Base-by-base conservation (phyloP, 2,329 filamentous ascomycete genomes). In the Epicoccum sorghinum region DNA sequence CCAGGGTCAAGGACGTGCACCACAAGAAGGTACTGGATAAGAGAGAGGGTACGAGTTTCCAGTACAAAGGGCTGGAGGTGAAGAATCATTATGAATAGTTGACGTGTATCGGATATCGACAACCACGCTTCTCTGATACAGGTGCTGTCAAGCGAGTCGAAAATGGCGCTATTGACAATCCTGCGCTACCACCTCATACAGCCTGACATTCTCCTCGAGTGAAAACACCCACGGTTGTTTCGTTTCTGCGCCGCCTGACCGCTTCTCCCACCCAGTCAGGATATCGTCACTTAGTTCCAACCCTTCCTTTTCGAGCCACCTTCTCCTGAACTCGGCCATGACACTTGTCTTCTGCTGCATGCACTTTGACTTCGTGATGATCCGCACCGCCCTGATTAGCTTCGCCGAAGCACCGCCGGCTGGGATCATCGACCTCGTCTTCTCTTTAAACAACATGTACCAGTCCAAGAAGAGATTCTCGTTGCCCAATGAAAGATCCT, bases 1-100 rank as follows among this genome's bases (percentile, higher is more conserved):
- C 78, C 1, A 67, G 78, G 7, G 78, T 80, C 23, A 78, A 75
- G 63, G 77, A 80, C 58, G 77, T 80, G 30, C 78, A 80, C 60
- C 55, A 78, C 49, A 79, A 77, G 67, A 75, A 71, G 6, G 76
- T 80, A 4, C 36, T 79, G 33, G 75, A 78, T 29, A 77, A 75
- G 49, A 68, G 78, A 13, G 77, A 77, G 32, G 77, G 77, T 1
- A 80, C 78, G 3, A 68, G 71, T 4, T 79, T 80, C 44, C 72
- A 78, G 54, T 79, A 77, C 59, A 78, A 77, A 47, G 75, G 75
- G 2, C 46, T 77, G 45, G 75, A 72, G 38, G 74, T 77, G 12
- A 64, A 69, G 39, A 77, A 76, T 52, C 66, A 76, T 47, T 77
- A 75, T 32, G 59, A 55, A 13, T 64, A 53, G 27, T 8, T 3